Base-by-base conservation (phyloP, 306 rosid species). In the Mimosa pudica region DNA sequence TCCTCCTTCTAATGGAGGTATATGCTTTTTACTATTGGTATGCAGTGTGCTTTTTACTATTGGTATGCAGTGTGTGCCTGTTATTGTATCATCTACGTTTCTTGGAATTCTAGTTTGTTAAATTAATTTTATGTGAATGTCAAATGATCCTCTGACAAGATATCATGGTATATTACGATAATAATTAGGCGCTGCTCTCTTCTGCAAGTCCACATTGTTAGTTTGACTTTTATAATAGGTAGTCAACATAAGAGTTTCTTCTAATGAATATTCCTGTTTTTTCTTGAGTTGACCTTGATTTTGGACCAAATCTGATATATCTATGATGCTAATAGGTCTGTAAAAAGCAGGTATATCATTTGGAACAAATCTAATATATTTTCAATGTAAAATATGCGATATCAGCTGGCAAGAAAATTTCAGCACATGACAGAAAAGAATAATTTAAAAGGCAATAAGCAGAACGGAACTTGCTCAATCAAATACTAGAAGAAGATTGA, bases 261-360 rank as follows among this genome's bases (percentile, higher is more conserved):
- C 67, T 58, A 46, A 10, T 60, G n/a, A 51, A 18, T 68, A 77
- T 83, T 84, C 10, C 32, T 45, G 7, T 77, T 65, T 84, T 64
- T 77, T n/a, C 84, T 84, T 82, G 90, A 95, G 98, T 46, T 79
- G 89, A 86, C 79, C 85, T 86, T 83, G 93, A 89, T 89, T 86
- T 88, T 36, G 99, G 97, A 79, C 93, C 92, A 73, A 91, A 82
- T 77, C 88, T 93, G 97, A 86, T 94, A 95, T 79, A 90, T 95
- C 67, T 95, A 97, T 80, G 92, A 92, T 35, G 94, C 93, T 75
- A 93, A 95, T 84, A 86, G 98, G 84, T 84, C 91, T 5, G 86
- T 91, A 83, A 98, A 89, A 90, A 93, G 62, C 98, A 91, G 98
- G 98, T 92, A 81, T 54, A 52, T 58, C 67, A 46, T 77, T 24